Base-by-base conservation (phyloP, 495 filamentous ascomycete species). In the Penicillium lagena region DNA sequence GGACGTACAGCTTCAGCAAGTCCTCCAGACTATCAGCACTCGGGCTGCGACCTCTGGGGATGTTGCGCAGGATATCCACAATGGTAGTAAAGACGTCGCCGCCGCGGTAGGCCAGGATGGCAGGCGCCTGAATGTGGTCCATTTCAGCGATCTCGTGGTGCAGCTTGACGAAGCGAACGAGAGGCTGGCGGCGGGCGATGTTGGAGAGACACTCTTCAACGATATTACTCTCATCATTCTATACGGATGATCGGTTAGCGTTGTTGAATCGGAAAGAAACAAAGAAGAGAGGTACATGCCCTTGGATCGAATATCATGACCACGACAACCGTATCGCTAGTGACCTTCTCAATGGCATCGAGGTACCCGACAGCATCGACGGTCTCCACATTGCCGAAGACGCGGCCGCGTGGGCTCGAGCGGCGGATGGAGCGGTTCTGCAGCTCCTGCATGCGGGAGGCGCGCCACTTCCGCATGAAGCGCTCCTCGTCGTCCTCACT, bases 121-220 rank as follows among this genome's bases (percentile, higher is more conserved):
- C 91, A 1, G 93, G 93, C 1, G 93, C 87, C 44, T 86, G 81
- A 43, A 89, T 87, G 47, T 86, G 79, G 58, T 95, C 88, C 77
- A 97, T 96, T 63, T 97, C 94, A 28, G 95, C 91, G 47, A 95
- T 94, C 43, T 86, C 81, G 59, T 87, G 86, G 66, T 95, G 87
- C 29, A 97, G 78, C 63, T 90, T 93, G 63, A 97, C 77, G 56
- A 98, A 97, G 50, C 86, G 87, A 33, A 85, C 81, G 28, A 81
- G 72, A 22, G 76, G 67, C 52, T 97, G 71, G 45, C 75, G 70
- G 42, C 73, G 67, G 36, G 91, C 87, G 29, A 98, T 73, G 3
- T 79, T 78, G 29, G 71, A 72, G 34, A 98, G 62, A 30, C 85
- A 89, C 31, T 81, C 79, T 60, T 95, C 89, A 52, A 95, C 82